These are phyloP conservation scores for Tieghemiomyces parasiticus DNA, from an alignment of 192 early-diverging fungal genomes.

Conservation along the genomic window DNA sequence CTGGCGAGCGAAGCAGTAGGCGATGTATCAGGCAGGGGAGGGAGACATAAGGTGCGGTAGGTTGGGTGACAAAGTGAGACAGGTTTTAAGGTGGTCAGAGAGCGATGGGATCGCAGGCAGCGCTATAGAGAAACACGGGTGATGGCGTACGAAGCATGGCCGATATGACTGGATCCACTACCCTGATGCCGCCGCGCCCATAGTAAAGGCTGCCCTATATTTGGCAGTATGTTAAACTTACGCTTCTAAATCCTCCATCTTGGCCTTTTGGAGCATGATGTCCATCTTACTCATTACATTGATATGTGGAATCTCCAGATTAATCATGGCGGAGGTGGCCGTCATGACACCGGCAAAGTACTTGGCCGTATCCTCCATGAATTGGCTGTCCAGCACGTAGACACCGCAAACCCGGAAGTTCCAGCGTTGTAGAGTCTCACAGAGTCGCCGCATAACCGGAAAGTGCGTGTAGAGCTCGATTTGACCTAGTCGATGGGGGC, in stretches of 20 bases:
- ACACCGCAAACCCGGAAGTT: slow-evolving; percentile 85
- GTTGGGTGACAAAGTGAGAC: too few relatives aligned
- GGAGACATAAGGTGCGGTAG: slow-evolving; percentile 92
- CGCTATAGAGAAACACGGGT: too few relatives aligned
- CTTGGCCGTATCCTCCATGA: slow-evolving; percentile 89
- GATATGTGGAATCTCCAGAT: slow-evolving; percentile 94
- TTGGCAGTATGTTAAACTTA: slow-evolving; percentile 11
- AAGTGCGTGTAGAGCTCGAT: slow-evolving; percentile 99
- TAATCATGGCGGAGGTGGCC: slow-evolving; percentile 91
- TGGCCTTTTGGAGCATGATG: slow-evolving; percentile 48
- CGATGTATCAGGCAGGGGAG: slow-evolving; percentile 63
- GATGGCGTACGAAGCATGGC: too few relatives aligned
- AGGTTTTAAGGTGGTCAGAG: too few relatives aligned
- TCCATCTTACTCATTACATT: slow-evolving; percentile 99
- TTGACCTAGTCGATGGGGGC: slow-evolving; percentile 43
- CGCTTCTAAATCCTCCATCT: slow-evolving; percentile 37
- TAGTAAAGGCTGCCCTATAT: background rate
- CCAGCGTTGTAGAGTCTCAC: slow-evolving; percentile 45
- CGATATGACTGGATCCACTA: too few relatives aligned
- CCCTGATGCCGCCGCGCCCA: too few relatives aligned
- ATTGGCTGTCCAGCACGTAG: slow-evolving; percentile 87
- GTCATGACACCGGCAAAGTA: slow-evolving; percentile 94
- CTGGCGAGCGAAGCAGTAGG: slow-evolving; percentile 30
- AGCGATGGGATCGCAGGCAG: too few relatives aligned
- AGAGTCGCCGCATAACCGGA: slow-evolving; percentile 79